Conservation (phyloP, 2,329 filamentous ascomycete genomes). For the Fusarium oligoseptatum region DNA sequence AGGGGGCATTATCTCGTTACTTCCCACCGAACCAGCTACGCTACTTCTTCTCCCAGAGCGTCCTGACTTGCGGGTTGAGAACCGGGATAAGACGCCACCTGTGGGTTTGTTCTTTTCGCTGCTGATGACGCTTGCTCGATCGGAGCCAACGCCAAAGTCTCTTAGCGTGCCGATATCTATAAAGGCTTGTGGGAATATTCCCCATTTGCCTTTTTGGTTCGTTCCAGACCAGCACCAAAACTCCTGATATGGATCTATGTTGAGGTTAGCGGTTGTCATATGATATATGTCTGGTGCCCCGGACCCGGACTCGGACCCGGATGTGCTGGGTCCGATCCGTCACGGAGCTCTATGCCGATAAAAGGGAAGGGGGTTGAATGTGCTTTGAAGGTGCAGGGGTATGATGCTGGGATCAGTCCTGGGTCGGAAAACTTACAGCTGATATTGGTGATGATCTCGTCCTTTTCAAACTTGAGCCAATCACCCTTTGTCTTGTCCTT, state of each 20-base stretch:
- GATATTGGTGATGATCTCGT: constrained; percentile 76
- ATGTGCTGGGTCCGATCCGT: neutral
- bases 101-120: constrained; percentile 52
- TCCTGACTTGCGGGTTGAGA: constrained; percentile 50
- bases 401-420: neutral
- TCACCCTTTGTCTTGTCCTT: constrained; percentile 56
- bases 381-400: neutral
- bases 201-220: constrained; percentile 65
- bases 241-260: constrained; percentile 58
- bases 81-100: constrained; percentile 51
- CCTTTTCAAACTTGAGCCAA: constrained; percentile 75
- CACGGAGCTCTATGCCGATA: neutral
- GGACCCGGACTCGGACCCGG: neutral
- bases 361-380: neutral
- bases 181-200: constrained; percentile 66
- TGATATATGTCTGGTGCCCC: neutral
- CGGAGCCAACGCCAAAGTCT: constrained; percentile 48
- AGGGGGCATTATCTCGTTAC: constrained; percentile 44
- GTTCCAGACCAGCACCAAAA: constrained; percentile 70
- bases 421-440: constrained; percentile 57
- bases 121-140: constrained; percentile 49
- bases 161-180: constrained; percentile 61
- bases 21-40: constrained; percentile 51
- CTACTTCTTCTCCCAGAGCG: constrained; percentile 50
- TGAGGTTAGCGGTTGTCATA: constrained; percentile 18